Percentiles rank a stretch among this genome's conserved stretches.
Evolutionary conservation across 2,329 filamentous ascomycete genomes (phyloP).

Genomic region (Capronia epimyces): DNA sequence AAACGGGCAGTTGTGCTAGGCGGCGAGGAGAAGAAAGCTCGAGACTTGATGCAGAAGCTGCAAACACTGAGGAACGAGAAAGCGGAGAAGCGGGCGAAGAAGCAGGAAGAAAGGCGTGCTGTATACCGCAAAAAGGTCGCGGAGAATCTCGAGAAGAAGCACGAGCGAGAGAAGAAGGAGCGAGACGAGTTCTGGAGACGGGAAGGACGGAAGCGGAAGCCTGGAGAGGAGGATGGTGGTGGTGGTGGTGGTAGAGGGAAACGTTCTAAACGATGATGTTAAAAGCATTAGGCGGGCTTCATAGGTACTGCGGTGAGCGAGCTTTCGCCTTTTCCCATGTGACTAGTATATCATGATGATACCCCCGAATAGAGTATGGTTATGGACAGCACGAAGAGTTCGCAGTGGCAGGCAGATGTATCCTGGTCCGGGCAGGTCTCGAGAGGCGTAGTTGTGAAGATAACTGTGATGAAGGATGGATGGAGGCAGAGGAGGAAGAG

Average conservation of each 20-base stretch:
- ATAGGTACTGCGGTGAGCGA: neutral
- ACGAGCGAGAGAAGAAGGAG: constrained; percentile 81
- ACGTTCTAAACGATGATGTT: constrained; percentile 8
- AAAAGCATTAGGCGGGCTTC: neutral
- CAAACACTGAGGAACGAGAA: constrained; percentile 88
- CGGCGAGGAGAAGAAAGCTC: constrained; percentile 81
- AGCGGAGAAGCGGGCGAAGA: constrained; percentile 70
- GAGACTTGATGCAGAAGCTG: constrained; percentile 87
- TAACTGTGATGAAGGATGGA: neutral
- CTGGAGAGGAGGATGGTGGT: constrained; percentile 48
- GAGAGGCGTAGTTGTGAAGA: neutral
- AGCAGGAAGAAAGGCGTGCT: constrained; percentile 81
- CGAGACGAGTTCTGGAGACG: constrained; percentile 86
- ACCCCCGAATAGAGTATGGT: neutral
- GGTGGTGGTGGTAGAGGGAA: constrained; percentile 43
- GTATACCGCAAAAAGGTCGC: constrained; percentile 78
- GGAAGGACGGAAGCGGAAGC: constrained; percentile 75
- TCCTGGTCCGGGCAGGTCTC: neutral
- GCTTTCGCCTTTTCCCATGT: neutral
- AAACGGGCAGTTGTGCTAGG: constrained; percentile 86
- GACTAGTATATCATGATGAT: neutral
- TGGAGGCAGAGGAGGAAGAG: neutral
- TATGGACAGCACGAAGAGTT: neutral
- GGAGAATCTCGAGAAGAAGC: constrained; percentile 77
- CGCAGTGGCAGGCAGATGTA: neutral